Evolutionary conservation across 2,329 filamentous ascomycete genomes (phyloP), one percentile per base, ranked within the genome.

Genomic region (Botryotinia calthae): DNA sequence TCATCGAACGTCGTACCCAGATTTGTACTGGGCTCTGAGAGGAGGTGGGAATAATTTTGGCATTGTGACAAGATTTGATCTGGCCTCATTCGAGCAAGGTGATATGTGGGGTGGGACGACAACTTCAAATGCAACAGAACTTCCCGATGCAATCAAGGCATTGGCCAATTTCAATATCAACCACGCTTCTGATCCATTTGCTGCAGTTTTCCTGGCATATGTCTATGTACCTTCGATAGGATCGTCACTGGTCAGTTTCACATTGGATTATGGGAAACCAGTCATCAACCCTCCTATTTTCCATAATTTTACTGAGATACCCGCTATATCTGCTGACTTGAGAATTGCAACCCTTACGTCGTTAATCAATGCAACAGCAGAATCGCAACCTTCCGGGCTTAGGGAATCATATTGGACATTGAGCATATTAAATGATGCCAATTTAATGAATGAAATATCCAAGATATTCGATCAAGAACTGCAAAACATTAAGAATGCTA

Each of bases 21-120:
- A 89, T 71, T 81, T 90, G 16, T 89, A 82, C 79, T 83, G 82
- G 75, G 86, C 85, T 0, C 82, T 90, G 5, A 85, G 85, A 70
- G 88, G 88, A 10, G 88, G 88, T 14, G 58, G 54, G 0, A 76
- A 77, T 22, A 76, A 77, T 59, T 77, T 76, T 40, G 61, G 64
- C 20, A 82, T 87, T 73, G 84, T 87, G 9, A 85, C 85, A 12
- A 81, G 81, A 18, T 87, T 85, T 76, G 79, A 84, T n/a, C 77
- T 87, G 18, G 79, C 83, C 74, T 83, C 83, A 0, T 82, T 73
- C 46, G 63, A 68, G 28, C 68, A 73, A n/a, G 72, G 72, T 34
- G 51, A 70, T 31, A 46, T 76, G 56, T 77, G 73, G 75, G 76
- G 74, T 10, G 76, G 73, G 42, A 58, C 37, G 37, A 48, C 56